Evolutionary conservation across 495 filamentous ascomycete species (phyloP), one percentile per base, ranked within the genome.

Genomic region (Penicillium coffeae): DNA sequence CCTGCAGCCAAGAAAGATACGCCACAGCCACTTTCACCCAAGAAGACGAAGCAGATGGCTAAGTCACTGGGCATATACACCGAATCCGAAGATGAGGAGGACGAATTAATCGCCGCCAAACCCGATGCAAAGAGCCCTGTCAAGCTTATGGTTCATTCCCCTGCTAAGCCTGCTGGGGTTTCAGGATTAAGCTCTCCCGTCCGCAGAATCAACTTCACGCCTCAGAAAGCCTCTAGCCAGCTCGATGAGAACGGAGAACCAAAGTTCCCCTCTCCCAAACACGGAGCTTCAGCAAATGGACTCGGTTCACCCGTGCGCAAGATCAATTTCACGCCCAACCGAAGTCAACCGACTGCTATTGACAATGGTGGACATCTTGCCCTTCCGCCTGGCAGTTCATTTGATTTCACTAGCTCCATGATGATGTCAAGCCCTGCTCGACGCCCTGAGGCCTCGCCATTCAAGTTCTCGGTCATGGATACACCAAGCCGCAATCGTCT

Each of bases 11-110:
- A 69, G 40, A 68, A 71, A 33, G 56, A 41, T 32, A 49, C 46
- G 0, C 27, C 53, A 15, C 63, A 74, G 43, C 76, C 76, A 20
- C 55, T 81, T n/a, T 80, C 78, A 6, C 78, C 78, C 5, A 80
- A 81, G 63, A 81, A 80, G 54, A 63, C 68, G 21, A 76, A 65
- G 35, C 78, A 81, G 47, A 65, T 80, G 21, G 69, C 75, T 19
- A 78, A 77, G 51, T 64, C 65, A 8, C 55, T 71, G 8, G 65
- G 69, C 6, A 59, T 66, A 1, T 75, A 71, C 41, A 63, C 62
- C 0, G 70, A 65, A 50, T 71, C 64, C 3, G 69, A 74, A 48
- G 68, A 64, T 3, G 76, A 78, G 37, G 78, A 80, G 9, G 77
- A 80, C 55, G 76, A 81, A 53, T 55, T 78, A 36, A 66, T 54